These are phyloP conservation scores for Tremella fuciformis DNA, from an alignment of 768 basidiomycete genomes.

Conservation along the genomic window DNA sequence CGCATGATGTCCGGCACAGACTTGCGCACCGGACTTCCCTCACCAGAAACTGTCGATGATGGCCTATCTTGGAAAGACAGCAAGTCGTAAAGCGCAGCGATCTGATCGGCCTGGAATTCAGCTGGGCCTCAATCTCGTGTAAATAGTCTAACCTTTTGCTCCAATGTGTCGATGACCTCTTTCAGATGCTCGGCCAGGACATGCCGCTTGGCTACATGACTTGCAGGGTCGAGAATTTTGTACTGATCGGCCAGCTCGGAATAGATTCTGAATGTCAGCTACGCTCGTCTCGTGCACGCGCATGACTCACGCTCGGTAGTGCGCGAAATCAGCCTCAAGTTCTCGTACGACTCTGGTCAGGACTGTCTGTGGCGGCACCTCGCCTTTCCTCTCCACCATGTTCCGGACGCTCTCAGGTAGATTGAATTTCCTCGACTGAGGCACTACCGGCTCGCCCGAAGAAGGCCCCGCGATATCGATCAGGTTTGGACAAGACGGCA, in stretches of 20 bases:
- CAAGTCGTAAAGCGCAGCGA: conserved; percentile 82
- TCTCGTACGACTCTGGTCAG: conserved; percentile 77
- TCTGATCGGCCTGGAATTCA: conserved; percentile 76
- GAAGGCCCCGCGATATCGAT: background rate
- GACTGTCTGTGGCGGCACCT: conserved; percentile 80
- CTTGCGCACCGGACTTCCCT: conserved; percentile 11
- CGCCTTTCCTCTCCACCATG: conserved; percentile 50
- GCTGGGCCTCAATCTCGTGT: background rate
- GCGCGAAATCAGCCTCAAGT: conserved; percentile 90
- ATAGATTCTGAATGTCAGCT: conserved; percentile 66
- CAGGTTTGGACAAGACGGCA: background rate
- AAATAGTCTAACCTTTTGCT: conserved; percentile 68
- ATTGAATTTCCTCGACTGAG: background rate
- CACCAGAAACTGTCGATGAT: background rate
- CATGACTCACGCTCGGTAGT: conserved; percentile 78
- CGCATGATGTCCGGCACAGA: conserved; percentile 36
- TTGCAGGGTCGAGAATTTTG: conserved; percentile 78
- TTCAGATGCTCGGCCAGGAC: conserved; percentile 82
- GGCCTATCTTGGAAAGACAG: conserved; percentile 59
- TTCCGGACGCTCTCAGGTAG: conserved; percentile 1
- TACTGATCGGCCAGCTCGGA: conserved; percentile 89
- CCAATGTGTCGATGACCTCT: conserved; percentile 87
- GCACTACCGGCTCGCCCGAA: background rate
- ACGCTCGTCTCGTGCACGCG: background rate
- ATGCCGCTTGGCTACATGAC: conserved; percentile 74